Conservation (phyloP, 495 filamentous ascomycete species). For the Aspergillus funiculosus region DNA sequence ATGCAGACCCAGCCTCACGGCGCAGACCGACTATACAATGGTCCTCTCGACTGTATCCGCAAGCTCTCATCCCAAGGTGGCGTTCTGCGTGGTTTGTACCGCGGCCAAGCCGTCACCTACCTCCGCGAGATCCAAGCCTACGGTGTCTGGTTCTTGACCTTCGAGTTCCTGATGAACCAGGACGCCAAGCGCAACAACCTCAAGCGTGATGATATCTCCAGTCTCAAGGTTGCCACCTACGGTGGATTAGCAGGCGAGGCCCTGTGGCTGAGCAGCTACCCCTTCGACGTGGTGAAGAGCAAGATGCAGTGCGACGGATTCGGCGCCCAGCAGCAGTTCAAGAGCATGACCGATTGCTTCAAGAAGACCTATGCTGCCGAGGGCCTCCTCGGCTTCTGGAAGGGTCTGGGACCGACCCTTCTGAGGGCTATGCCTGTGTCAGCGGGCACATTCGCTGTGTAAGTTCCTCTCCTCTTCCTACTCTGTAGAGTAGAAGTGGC, state of each 20-base stretch:
- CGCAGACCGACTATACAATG: conserved; percentile 66
- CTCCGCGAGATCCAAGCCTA: conserved; percentile 91
- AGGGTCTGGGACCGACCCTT: conserved; percentile 87
- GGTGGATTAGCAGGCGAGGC: conserved; percentile 91
- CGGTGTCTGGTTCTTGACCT: conserved; percentile 88
- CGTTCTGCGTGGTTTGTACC: conserved; percentile 68
- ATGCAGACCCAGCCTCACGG: conserved; percentile 95
- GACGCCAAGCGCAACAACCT: conserved; percentile 72
- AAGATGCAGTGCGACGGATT: conserved; percentile 99
- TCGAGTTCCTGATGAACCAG: conserved; percentile 92
- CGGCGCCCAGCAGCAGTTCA: conserved; percentile 60
- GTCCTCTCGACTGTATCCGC: conserved; percentile 83
- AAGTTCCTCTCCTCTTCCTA: conserved; percentile 23
- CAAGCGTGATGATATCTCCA: conserved; percentile 67
- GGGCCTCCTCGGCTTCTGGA: conserved; percentile 87
- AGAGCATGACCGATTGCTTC: conserved; percentile 85
- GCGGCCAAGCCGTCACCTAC: conserved; percentile 79
- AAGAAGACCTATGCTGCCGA: conserved; percentile 71
- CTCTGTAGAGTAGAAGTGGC: not conserved
- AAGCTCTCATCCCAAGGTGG: conserved; percentile 67
- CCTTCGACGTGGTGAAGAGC: conserved; percentile 95
- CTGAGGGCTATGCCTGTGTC: conserved; percentile 96
- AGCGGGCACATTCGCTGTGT: conserved; percentile 90
- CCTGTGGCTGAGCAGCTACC: conserved; percentile 88
- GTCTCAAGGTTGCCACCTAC: conserved; percentile 82